Evolutionary conservation across 108 stramenopile genomes (phyloP), one percentile per base, ranked within the genome.

Genomic region (Cyclostephanos tholiformis): DNA sequence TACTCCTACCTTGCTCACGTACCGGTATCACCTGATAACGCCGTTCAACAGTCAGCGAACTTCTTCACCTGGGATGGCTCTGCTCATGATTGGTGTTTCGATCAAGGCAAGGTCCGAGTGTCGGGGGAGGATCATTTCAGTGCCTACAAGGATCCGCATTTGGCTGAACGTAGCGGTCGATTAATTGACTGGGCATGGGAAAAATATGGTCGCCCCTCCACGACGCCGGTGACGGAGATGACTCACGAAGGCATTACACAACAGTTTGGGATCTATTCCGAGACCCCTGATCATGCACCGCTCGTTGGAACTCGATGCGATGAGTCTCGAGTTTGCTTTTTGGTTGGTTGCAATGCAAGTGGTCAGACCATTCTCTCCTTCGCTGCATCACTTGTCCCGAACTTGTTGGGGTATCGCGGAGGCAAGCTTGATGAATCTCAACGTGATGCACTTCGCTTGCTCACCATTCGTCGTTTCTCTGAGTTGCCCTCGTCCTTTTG

Each of bases 1-100:
- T 82, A 82, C 56, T 82, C 82, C 22, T 82, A 82, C 50, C 71
- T 82, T 35, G 82, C 63, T 19, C 82, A 82, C 68, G 82, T 82
- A 19, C 82, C 76, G 27, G 61, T 76, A 25, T 14, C 26, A 0
- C 12, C 27, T 19, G 35, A 19, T 20, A 65, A 19, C 14, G 19
- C 0, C 14, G 27, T 52, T 36, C 38, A 82, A 23, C 46, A 72
- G 55, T 82, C 76, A 4, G 41, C 72, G 11, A 82, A 82, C 22
- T 82, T 82, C 44, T 82, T 82, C 55, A 82, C 82, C 13, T 82
- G 82, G 82, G 82, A 76, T 26, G 76, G 52, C 53, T 50, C 71
- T 14, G 41, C 41, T 41, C 82, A 82, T 52, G 82, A 82, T 67
- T 82, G 82, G 82, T 82, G 76, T 43, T 82, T 67, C 48, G 72